phyloP scores from a whole-genome alignment of 2,329 filamentous ascomycete genomes.

The Calycina herbarum region DNA sequence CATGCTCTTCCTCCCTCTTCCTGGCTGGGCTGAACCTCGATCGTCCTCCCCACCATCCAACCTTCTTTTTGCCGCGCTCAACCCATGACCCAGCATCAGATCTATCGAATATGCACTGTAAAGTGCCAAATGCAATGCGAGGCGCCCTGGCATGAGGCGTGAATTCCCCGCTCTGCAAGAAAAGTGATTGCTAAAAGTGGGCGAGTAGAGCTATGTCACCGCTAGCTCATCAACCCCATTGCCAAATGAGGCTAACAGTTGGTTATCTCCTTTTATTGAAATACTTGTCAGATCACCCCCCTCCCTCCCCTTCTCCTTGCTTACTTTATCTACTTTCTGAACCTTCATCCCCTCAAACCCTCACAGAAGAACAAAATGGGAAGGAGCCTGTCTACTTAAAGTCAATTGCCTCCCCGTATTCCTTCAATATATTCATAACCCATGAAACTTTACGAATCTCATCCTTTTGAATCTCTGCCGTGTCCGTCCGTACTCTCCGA shows the following conservation, averaged over 20 bases:
- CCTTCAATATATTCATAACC: constrained; percentile 5
- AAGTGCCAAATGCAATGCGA: constrained; percentile 5
- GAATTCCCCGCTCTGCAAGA: constrained; percentile 5
- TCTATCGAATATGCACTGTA: constrained; percentile 9
- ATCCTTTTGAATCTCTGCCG: background rate
- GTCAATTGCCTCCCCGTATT: constrained; percentile 1
- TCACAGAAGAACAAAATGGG: constrained; percentile 1
- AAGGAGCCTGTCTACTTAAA: constrained; percentile 7
- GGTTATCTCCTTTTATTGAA: constrained; percentile 4
- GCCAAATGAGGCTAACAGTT: constrained; percentile 3
- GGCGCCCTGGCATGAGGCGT: constrained; percentile 14
- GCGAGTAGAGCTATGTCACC: background rate
- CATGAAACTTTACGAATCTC: constrained; percentile 5
- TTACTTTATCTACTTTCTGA: constrained; percentile 7
- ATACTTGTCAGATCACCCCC: constrained; percentile 9
- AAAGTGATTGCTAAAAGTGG: background rate
- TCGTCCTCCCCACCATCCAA: constrained; percentile 8
- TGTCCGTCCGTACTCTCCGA: constrained; percentile 2
- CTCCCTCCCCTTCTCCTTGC: background rate
- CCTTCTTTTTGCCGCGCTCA: constrained; percentile 12
- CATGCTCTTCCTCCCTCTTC: background rate
- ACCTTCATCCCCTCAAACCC: background rate
- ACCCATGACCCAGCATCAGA: constrained; percentile 6
- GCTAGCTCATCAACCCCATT: background rate
- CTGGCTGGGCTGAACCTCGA: constrained; percentile 18